Evolutionary conservation across 1,284 basidiomycete genomes (phyloP).

Genomic region (Macrocybe sp.): DNA sequence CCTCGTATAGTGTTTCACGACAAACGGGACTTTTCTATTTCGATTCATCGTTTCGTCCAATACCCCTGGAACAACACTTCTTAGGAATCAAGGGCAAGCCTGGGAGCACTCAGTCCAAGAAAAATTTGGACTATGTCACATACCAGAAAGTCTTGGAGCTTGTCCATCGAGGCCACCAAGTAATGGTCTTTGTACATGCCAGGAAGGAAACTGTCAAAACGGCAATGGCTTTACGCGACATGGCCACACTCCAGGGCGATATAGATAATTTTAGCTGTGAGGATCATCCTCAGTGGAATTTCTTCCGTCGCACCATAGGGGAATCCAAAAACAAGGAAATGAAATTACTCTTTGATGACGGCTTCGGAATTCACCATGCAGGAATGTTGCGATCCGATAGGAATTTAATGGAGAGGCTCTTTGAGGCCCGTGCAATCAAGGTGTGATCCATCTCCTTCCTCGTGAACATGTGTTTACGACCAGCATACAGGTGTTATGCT

Average conservation of each 20-base stretch:
- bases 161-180: constrained; percentile 88
- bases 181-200: constrained; percentile 99
- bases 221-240: constrained; percentile 81
- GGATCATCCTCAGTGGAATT: constrained; percentile 72
- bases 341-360: constrained; percentile 89
- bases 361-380: constrained; percentile 98
- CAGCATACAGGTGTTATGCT: constrained; percentile 81
- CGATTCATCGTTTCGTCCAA: constrained; percentile 94
- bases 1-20: constrained; percentile 67
- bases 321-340: constrained; percentile 93
- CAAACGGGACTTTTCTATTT: constrained; percentile 97
- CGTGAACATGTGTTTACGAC: background rate
- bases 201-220: constrained; percentile 98
- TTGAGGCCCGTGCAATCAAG: constrained; percentile 89
- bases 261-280: constrained; percentile 77
- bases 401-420: constrained; percentile 95
- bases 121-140: constrained; percentile 86
- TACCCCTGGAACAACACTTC: constrained; percentile 98
- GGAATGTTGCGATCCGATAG: constrained; percentile 96
- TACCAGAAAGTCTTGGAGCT: constrained; percentile 89
- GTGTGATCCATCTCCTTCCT: constrained; percentile 33
- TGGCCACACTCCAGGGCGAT: constrained; percentile 70
- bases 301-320: constrained; percentile 77
- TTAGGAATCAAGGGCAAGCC: constrained; percentile 94
- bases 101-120: constrained; percentile 68